Percentiles rank a stretch among this genome's conserved stretches.
phyloP scores from a whole-genome alignment of 768 basidiomycete genomes.

The Tulasnella sp. region DNA sequence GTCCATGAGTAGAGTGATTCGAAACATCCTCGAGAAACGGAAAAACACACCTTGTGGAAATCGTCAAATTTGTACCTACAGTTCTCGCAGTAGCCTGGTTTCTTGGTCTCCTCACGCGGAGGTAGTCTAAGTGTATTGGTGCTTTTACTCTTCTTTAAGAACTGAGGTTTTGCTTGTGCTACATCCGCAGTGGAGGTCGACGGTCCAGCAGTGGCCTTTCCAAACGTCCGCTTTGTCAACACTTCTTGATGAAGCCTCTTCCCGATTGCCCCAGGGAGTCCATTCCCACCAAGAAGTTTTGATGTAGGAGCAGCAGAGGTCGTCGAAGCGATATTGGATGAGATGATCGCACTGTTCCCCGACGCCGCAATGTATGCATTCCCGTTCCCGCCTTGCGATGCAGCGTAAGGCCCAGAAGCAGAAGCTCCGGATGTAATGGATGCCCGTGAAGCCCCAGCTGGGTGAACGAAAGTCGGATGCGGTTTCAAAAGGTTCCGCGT shows the following conservation, averaged over 20 bases:
- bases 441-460: conserved; percentile 3
- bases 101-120: conserved; percentile 73
- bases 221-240: conserved; percentile 49
- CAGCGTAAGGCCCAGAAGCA: not conserved
- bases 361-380: conserved; percentile 71
- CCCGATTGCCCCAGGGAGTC: not conserved
- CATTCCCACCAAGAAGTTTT: not conserved
- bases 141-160: conserved; percentile 50
- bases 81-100: conserved; percentile 96
- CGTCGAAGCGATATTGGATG: conserved; percentile 76
- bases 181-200: not conserved
- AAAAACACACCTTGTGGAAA: conserved; percentile 57
- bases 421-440: conserved; percentile 6
- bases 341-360: conserved; percentile 88
- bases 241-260: conserved; percentile 36
- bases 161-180: conserved; percentile 17
- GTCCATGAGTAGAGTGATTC: not conserved
- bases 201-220: conserved; percentile 22
- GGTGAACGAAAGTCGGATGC: no score
- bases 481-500: no score
- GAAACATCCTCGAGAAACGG: not conserved
- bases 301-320: conserved; percentile 22
- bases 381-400: conserved; percentile 9
- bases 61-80: conserved; percentile 85
- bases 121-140: conserved; percentile 73